Conservation (phyloP, 495 filamentous ascomycete species). For the Polyplosphaeria fusca region DNA sequence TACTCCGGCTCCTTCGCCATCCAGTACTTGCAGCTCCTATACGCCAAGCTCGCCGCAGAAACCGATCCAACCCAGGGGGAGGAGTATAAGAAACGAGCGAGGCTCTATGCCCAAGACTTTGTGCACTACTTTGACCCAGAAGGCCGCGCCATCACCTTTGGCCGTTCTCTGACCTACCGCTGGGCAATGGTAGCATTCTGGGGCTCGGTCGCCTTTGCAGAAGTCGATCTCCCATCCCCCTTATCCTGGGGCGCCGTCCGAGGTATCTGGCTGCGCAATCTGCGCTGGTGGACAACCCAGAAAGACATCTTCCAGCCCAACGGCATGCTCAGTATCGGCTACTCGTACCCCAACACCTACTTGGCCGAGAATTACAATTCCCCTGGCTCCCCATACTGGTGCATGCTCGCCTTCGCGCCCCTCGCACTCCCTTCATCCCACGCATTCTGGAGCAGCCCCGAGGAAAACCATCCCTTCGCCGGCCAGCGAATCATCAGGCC, state of each 20-base stretch:
- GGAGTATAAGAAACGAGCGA: constrained; percentile 65
- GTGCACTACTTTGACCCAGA: constrained; percentile 71
- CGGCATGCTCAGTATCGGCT: constrained; percentile 72
- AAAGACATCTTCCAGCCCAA: constrained; percentile 67
- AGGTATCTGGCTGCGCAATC: constrained; percentile 67
- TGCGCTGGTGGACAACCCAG: constrained; percentile 76
- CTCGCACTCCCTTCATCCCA: constrained; percentile 64
- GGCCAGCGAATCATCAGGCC: constrained; percentile 53
- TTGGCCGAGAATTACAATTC: constrained; percentile 80
- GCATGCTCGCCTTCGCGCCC: constrained; percentile 70
- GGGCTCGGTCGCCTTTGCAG: constrained; percentile 72
- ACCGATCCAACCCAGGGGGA: constrained; percentile 65
- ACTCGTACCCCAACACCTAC: constrained; percentile 76
- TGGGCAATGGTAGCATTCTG: constrained; percentile 82
- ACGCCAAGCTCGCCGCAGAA: constrained; percentile 67
- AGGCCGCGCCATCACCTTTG: constrained; percentile 69
- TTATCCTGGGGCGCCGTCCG: constrained; percentile 75
- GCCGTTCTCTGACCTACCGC: constrained; percentile 71
- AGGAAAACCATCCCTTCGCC: constrained; percentile 57
- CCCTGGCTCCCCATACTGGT: constrained; percentile 70
- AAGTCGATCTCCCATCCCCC: constrained; percentile 65
- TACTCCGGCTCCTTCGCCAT: constrained; percentile 80
- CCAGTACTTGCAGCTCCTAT: constrained; percentile 72
- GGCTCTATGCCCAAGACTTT: constrained; percentile 63
- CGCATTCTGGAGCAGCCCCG: constrained; percentile 69